Evolutionary conservation across 306 rosid species (phyloP).

Genomic region (Cicer bijugum): DNA sequence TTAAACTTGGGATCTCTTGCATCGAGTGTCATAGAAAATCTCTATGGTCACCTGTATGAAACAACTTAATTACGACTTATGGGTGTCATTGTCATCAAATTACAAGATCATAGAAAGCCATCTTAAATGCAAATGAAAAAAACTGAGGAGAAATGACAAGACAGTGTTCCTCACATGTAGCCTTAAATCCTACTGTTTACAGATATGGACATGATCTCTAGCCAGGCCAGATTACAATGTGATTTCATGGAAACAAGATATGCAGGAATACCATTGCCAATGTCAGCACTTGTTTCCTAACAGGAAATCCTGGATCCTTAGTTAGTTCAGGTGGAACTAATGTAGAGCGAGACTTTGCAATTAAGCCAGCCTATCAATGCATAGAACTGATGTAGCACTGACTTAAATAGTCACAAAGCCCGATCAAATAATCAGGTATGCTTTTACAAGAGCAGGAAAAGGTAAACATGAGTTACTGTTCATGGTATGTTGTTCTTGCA

Average conservation of each 20-base stretch:
- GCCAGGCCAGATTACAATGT: slow-evolving; percentile 13
- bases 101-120: slow-evolving; percentile 4
- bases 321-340: neutral
- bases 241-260: slow-evolving; percentile 24
- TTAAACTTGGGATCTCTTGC: slow-evolving; percentile 9
- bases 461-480: neutral
- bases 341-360: no score
- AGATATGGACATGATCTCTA: slow-evolving; percentile 27
- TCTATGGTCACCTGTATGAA: slow-evolving; percentile 14
- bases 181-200: slow-evolving; percentile 15
- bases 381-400: neutral
- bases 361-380: slow-evolving; percentile 11
- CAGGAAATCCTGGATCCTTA: neutral
- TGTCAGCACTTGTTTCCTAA: neutral
- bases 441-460: slow-evolving; percentile 15
- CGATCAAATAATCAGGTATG: slow-evolving; percentile 28
- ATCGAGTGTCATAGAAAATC: slow-evolving; percentile 4
- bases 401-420: neutral
- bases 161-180: neutral
- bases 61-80: neutral
- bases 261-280: neutral
- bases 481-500: neutral
- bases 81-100: neutral
- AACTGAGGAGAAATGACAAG: neutral
- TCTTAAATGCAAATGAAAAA: slow-evolving; percentile 9